phyloP scores from a whole-genome alignment of 495 filamentous ascomycete genomes.

The Cladorrhinum samala region DNA sequence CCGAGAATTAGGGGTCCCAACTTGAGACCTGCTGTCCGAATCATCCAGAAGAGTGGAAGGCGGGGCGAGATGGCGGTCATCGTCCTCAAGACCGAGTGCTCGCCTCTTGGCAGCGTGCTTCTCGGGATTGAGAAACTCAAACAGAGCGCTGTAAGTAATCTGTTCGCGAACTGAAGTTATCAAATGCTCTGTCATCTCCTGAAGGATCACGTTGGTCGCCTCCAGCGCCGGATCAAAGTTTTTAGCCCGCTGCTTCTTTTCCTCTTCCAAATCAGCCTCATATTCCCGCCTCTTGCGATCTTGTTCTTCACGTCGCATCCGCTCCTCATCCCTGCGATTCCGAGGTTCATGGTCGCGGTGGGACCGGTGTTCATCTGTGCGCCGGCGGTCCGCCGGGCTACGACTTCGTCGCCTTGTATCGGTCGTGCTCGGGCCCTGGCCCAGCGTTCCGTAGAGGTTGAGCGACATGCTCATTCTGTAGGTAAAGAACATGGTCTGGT shows the following conservation, averaged over 20 bases:
- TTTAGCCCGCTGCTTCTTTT: constrained; percentile 74
- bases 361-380: constrained; percentile 43
- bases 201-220: constrained; percentile 66
- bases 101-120: constrained; percentile 69
- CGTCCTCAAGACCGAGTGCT: constrained; percentile 69
- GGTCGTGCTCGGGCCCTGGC: constrained; percentile 48
- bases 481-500: constrained; percentile 77
- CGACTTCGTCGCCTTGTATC: constrained; percentile 25
- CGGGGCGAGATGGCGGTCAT: constrained; percentile 50
- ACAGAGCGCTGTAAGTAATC: constrained; percentile 73
- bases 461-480: constrained; percentile 91
- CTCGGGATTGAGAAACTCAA: constrained; percentile 75
- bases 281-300: constrained; percentile 50
- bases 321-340: constrained; percentile 54
- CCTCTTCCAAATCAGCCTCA: constrained; percentile 73
- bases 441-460: constrained; percentile 60
- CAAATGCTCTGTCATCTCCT: constrained; percentile 78
- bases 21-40: constrained; percentile 50
- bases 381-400: constrained; percentile 24
- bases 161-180: constrained; percentile 79
- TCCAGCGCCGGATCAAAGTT: constrained; percentile 82
- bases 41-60: constrained; percentile 38
- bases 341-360: constrained; percentile 36
- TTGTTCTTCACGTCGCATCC: constrained; percentile 37
- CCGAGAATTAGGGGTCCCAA: constrained; percentile 65